A percentile compares a stretch with the other conserved stretches of the same genome.
phyloP scores from a whole-genome alignment of 75 land plant genomes.

The Adiantum capillusveneris region DNA sequence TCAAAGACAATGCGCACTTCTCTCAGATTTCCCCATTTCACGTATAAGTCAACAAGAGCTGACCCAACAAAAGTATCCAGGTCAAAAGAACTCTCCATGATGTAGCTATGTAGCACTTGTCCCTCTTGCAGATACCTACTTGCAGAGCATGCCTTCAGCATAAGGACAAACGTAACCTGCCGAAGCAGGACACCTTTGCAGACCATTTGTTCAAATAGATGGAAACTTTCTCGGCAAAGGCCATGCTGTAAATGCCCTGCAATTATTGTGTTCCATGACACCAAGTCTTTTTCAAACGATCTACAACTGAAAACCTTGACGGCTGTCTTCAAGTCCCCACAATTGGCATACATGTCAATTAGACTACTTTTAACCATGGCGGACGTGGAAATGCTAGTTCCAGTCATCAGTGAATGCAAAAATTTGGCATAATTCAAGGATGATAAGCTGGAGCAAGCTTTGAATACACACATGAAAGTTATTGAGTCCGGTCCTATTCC shows the following conservation, averaged over 20 bases:
- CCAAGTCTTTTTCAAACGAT: neutral
- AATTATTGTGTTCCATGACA: constrained; percentile 27
- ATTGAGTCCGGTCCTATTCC: constrained; percentile 13
- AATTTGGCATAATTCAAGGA: neutral
- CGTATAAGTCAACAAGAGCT: constrained; percentile 23
- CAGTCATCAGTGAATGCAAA: constrained; percentile 8
- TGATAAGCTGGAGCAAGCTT: constrained; percentile 10
- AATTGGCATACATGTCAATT: constrained; percentile 21
- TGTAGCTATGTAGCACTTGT: constrained; percentile 13
- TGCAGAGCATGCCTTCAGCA: constrained; percentile 17
- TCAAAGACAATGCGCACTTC: constrained; percentile 13
- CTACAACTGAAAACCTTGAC: neutral
- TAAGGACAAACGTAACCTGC: constrained; percentile 15
- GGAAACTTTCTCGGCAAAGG: constrained; percentile 2
- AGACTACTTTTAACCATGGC: constrained; percentile 12
- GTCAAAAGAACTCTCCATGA: constrained; percentile 4
- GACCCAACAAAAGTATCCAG: constrained; percentile 9
- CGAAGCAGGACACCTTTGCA: constrained; percentile 8
- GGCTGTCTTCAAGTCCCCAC: constrained; percentile 6
- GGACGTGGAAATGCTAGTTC: neutral
- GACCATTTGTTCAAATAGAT: constrained; percentile 21
- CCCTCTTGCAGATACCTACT: constrained; percentile 10
- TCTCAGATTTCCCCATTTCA: constrained; percentile 9
- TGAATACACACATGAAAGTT: constrained; percentile 15
- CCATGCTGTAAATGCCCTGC: constrained; percentile 3